Base-by-base conservation (phyloP, 352 stramenopile genomes). In the Globisporangium nodosum region DNA sequence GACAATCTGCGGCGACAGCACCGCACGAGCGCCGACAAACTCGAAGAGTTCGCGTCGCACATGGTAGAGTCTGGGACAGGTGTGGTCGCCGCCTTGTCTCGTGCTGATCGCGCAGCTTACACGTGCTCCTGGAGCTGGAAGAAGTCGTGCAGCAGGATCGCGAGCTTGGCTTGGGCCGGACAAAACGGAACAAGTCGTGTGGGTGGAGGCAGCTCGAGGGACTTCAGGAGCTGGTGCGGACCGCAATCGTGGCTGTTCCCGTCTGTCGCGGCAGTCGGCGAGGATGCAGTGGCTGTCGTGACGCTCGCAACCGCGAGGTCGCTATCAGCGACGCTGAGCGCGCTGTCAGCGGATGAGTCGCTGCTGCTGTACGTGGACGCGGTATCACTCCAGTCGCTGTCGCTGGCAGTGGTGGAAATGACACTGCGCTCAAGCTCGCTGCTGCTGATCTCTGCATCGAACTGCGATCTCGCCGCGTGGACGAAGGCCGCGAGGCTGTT, bases 81-180 rank as follows among this genome's bases (percentile, higher is more conserved):
- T 42, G 12, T 16, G 11, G 35, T 15, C 3, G 9, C 35, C 33
- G 33, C 33, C 9, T 6, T 37, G 33, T 37, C 33, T 27, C 8
- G 31, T 1, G 37, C 13, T 43, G 37, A 15, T 43, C 37, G 13
- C 37, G 37, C 37, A 43, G 12, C 37, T 27, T 43, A 24, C 49
- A 18, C 12, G 24, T 42, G 24, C 51, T 45, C 16, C 13, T 31
- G 20, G 20, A 48, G 33, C 8, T 24, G 52, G 37, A 49, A 21
- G 21, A 56, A 56, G 21, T 33, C 52, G 52, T 56, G 52, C 21
- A 56, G 20, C 37, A 49, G 46, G 46, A 42, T 49, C 52, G 52
- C 52, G 47, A 56, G 62, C 20, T 52, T 43, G 12, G 37, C 37
- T 43, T 16, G 37, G 1, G 37, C 13, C 37, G 37, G 37, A 43